Conservation (phyloP, 345 rosid species). For the Crucihimalaya himalaica region DNA sequence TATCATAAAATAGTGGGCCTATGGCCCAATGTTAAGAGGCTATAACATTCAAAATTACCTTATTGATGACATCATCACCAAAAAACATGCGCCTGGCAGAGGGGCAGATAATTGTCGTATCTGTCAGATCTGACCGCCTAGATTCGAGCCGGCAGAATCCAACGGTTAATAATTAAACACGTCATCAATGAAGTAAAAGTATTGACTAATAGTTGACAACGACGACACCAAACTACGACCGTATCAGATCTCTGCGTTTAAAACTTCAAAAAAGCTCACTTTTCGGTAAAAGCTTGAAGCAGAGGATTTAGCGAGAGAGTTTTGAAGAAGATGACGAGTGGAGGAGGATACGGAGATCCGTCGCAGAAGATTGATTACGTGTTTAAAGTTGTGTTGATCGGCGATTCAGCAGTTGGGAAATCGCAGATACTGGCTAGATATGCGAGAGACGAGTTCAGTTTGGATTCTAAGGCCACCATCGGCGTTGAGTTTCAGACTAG, state of each 20-base stretch:
- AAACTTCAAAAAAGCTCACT: conserved; percentile 8
- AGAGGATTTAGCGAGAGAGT: conserved; percentile 1
- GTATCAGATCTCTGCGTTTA: conserved; percentile 30
- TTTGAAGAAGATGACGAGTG: conserved; percentile 54
- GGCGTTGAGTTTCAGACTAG: conserved; percentile 97
- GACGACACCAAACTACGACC: conserved; percentile 3
- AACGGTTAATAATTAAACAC: conserved; percentile 2
- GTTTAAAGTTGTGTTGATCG: conserved; percentile 83
- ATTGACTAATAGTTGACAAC: conserved; percentile 32
- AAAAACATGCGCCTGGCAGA: conserved; percentile 32
- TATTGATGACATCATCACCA: neutral
- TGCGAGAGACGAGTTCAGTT: conserved; percentile 81
- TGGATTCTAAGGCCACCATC: conserved; percentile 89
- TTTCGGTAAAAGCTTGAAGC: conserved; percentile 15
- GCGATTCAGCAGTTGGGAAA: conserved; percentile 94
- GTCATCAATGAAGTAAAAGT: conserved; percentile 1
- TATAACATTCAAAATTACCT: neutral
- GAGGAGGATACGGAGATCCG: conserved; percentile 59
- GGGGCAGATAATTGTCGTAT: neutral
- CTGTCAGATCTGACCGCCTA: conserved; percentile 25
- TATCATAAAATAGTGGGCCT: neutral
- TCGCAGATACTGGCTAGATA: conserved; percentile 83
- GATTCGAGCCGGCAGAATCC: conserved; percentile 13
- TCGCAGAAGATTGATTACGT: conserved; percentile 76
- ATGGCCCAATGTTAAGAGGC: neutral